A percentile compares a stretch with the other conserved stretches of the same genome.
phyloP scores from a whole-genome alignment of 148 eudicot genomes.

The Linanthus parryae region DNA sequence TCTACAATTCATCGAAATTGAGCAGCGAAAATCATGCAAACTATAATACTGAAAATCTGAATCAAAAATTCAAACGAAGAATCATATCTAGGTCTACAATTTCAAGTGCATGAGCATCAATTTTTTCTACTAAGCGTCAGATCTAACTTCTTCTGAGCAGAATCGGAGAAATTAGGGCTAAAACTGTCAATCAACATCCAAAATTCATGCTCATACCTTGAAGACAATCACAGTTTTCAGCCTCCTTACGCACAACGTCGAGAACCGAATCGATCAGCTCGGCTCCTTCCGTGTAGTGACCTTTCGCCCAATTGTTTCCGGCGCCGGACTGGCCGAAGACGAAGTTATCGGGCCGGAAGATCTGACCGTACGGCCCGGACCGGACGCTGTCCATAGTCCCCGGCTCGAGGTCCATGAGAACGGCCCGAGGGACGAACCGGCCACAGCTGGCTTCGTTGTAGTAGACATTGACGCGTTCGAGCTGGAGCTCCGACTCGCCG shows the following conservation, averaged over 20 bases:
- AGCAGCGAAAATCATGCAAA: too few relatives aligned
- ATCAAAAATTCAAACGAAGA: too few relatives aligned
- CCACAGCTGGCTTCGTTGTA: slow-evolving; percentile 10
- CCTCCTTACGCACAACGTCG: slow-evolving; percentile 12
- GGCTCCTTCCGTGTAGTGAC: slow-evolving; percentile 8
- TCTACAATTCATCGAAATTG: too few relatives aligned
- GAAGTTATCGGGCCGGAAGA: slow-evolving; percentile 8
- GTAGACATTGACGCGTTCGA: slow-evolving; percentile 11
- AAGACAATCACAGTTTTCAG: slow-evolving; percentile 9
- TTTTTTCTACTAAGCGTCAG: too few relatives aligned
- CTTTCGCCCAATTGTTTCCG: slow-evolving; percentile 6
- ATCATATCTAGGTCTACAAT: too few relatives aligned
- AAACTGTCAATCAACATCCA: too few relatives aligned
- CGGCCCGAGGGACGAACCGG: slow-evolving; percentile 12
- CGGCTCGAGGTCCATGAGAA: slow-evolving; percentile 12
- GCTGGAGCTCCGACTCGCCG: slow-evolving; percentile 6
- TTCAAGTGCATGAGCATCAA: too few relatives aligned
- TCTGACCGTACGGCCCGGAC: slow-evolving; percentile 9
- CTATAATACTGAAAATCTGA: too few relatives aligned
- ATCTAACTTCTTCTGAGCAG: too few relatives aligned
- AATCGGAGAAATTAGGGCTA: too few relatives aligned
- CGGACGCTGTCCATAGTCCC: slow-evolving; percentile 12
- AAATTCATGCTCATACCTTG: neutral
- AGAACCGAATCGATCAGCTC: slow-evolving; percentile 11
- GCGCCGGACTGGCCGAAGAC: slow-evolving; percentile 11